Base-by-base conservation (phyloP, 768 basidiomycete species). In the Basidioascus undulatus region DNA sequence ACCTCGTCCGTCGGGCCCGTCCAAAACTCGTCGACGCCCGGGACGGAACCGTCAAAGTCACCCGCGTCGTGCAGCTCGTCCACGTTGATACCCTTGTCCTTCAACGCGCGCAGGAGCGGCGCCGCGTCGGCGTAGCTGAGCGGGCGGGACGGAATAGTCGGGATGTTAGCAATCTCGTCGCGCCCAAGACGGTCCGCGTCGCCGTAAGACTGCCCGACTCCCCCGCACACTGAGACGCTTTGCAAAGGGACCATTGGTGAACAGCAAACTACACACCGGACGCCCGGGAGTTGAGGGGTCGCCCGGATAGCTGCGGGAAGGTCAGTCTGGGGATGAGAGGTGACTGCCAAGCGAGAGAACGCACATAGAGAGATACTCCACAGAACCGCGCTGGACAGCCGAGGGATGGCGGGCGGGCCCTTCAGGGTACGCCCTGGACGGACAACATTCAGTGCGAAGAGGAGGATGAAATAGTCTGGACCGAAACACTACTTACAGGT, bases 401-500 rank as follows among this genome's bases (percentile, higher is more conserved):
- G 70, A 68, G 0, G 77, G 77, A 55, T 83, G 80, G 38, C 83
- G 68, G 31, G 86, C 87, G 24, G 86, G 86, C 4, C 89, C 86
- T 12, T 69, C 62, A 4, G 87, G 87, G 53, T 83, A 78, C 4
- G 49, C 42, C 16, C 6, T 1, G n/a, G 9, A 34, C 24, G 13
- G 24, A 41, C 16, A 23, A 20, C 4, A 34, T 2, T 13, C 28
- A 28, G 15, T 20, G 34, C 34, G 28, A 35, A 15, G 39, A 11
- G 35, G 18, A 27, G 30, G 30, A 23, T 37, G 37, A 19, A 38
- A 33, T 18, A 49, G 57, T 35, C 53, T 72, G 28, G 73, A 62
- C 15, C 67, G 58, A 53, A n/a, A n/a, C n/a, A n/a, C n/a, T n/a
- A n/a, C n/a, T n/a, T n/a, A n/a, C n/a, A n/a, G n/a, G n/a, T 74